Evolutionary conservation across 495 filamentous ascomycete genomes (phyloP).

Genomic region (Glonium stellatum): DNA sequence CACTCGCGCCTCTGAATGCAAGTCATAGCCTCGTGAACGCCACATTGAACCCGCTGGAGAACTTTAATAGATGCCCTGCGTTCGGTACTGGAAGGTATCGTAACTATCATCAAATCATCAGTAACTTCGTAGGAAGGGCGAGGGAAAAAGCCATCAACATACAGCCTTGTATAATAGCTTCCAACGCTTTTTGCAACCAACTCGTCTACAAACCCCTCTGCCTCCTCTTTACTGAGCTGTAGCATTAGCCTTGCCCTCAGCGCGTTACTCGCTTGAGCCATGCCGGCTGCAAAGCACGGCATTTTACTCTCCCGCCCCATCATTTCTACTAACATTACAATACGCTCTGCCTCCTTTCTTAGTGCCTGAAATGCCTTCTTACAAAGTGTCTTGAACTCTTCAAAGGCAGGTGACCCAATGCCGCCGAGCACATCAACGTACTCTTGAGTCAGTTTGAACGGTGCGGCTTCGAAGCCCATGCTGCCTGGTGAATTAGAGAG

Average conservation of each 20-base stretch:
- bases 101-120: slow-evolving; percentile 44
- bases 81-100: slow-evolving; percentile 74
- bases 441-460: slow-evolving; percentile 71
- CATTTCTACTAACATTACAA: slow-evolving; percentile 65
- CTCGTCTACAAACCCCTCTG: slow-evolving; percentile 66
- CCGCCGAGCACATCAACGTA: slow-evolving; percentile 71
- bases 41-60: not conserved
- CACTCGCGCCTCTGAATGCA: slow-evolving; percentile 1
- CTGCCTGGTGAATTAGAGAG: slow-evolving; percentile 68
- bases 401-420: slow-evolving; percentile 53
- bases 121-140: not conserved
- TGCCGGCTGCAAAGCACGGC: slow-evolving; percentile 65
- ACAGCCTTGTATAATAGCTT: slow-evolving; percentile 73
- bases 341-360: slow-evolving; percentile 60
- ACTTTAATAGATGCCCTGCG: slow-evolving; percentile 65
- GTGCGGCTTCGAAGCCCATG: slow-evolving; percentile 71
- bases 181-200: slow-evolving; percentile 63
- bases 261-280: slow-evolving; percentile 52
- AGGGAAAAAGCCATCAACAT: slow-evolving; percentile 30
- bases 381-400: slow-evolving; percentile 61
- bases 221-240: slow-evolving; percentile 66
- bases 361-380: slow-evolving; percentile 72
- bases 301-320: slow-evolving; percentile 71
- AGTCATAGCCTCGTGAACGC: not conserved
- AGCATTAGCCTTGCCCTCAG: slow-evolving; percentile 62